phyloP scores from a whole-genome alignment of 345 rosid species.

The Lagerstroemia speciosa region DNA sequence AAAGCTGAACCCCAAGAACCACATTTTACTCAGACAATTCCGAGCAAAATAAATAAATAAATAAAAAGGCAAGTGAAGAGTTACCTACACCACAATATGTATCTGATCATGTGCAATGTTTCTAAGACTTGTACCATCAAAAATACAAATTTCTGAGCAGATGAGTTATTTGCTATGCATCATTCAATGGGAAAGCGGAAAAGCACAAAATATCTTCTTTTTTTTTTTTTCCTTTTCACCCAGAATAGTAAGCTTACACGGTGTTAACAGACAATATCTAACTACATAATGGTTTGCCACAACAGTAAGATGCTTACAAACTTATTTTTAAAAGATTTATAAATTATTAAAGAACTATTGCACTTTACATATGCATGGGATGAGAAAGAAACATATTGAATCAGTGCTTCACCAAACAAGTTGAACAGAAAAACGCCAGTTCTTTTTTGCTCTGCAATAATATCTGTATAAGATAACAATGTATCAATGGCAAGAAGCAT shows the following conservation, averaged over 20 bases:
- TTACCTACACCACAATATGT: not conserved
- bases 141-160: not conserved
- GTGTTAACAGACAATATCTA: not conserved
- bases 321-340: not conserved
- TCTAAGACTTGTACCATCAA: not conserved
- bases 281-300: not conserved
- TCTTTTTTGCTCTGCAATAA: not conserved
- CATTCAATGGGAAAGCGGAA: not conserved
- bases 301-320: not conserved
- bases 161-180: not conserved
- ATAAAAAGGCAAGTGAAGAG: not conserved
- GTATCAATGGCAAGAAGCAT: not conserved
- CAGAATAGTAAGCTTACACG: not conserved
- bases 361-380: not conserved
- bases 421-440: not conserved
- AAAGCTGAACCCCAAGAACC: not conserved
- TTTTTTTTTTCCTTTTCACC: not conserved
- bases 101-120: not conserved
- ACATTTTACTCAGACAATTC: not conserved
- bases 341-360: not conserved
- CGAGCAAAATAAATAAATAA: too few species aligned
- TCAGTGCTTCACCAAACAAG: not conserved
- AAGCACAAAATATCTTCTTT: too few species aligned
- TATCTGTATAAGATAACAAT: not conserved
- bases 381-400: not conserved